These are phyloP conservation scores for Penicillium diatomitis DNA, from an alignment of 495 filamentous ascomycete genomes.

Conservation along the genomic window DNA sequence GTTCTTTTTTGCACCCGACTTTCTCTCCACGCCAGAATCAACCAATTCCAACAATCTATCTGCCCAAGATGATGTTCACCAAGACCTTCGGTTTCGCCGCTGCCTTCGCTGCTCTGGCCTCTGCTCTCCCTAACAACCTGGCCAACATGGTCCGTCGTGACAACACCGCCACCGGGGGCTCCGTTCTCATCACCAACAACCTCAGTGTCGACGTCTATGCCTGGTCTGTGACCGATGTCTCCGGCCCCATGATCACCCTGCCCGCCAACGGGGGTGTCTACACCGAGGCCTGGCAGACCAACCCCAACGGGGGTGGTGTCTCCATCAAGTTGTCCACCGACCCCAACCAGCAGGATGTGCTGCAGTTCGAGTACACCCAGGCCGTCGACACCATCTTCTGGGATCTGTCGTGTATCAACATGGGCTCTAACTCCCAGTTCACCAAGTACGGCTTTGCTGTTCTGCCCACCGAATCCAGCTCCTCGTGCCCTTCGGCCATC, in stretches of 20 bases:
- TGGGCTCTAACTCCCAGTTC: conserved; percentile 28
- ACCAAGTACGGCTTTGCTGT: conserved; percentile 35
- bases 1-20: background rate
- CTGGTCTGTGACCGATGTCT: conserved; percentile 29
- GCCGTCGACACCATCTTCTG: conserved; percentile 29
- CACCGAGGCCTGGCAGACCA: conserved; percentile 27
- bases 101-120: conserved; percentile 27
- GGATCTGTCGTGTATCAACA: conserved; percentile 39
- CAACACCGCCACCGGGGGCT: conserved; percentile 17
- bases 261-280: conserved; percentile 22
- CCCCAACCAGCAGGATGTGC: conserved; percentile 21
- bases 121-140: conserved; percentile 29
- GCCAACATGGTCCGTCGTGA: conserved; percentile 12
- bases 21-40: conserved; percentile 10
- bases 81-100: conserved; percentile 32
- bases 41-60: conserved; percentile 7
- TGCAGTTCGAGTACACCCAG: conserved; percentile 40
- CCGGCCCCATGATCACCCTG: conserved; percentile 24
- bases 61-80: conserved; percentile 37
- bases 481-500: conserved; percentile 27
- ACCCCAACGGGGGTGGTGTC: conserved; percentile 33
- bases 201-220: conserved; percentile 27
- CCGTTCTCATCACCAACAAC: conserved; percentile 32
- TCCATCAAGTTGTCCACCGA: conserved; percentile 36
- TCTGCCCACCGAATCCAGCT: conserved; percentile 15